These are phyloP conservation scores for Penicillium pancosmium DNA, from an alignment of 495 filamentous ascomycete genomes.

Conservation along the genomic window DNA sequence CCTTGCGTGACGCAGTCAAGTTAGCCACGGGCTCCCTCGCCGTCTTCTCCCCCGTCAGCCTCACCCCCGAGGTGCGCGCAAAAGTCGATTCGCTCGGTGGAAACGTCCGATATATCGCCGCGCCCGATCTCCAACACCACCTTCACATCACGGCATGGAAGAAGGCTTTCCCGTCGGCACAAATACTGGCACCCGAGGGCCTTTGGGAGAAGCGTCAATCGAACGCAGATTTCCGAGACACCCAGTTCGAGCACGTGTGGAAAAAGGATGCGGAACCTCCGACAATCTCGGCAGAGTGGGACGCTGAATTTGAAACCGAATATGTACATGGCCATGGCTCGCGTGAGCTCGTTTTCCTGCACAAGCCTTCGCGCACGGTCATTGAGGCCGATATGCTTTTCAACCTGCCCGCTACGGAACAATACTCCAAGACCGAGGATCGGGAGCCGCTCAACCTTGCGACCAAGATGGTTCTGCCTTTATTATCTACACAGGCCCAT, in stretches of 20 bases:
- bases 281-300: conserved; percentile 74
- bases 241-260: conserved; percentile 72
- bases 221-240: conserved; percentile 63
- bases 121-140: conserved; percentile 90
- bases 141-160: conserved; percentile 87
- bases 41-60: conserved; percentile 86
- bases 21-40: conserved; percentile 76
- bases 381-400: conserved; percentile 92
- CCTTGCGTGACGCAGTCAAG: conserved; percentile 58
- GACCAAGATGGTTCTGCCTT: conserved; percentile 61
- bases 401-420: conserved; percentile 86
- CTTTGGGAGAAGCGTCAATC: conserved; percentile 81
- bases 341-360: conserved; percentile 83
- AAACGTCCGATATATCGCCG: conserved; percentile 79
- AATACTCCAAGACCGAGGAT: conserved; percentile 70
- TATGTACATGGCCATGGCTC: conserved; percentile 79
- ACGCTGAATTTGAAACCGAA: conserved; percentile 82
- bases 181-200: conserved; percentile 82
- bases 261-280: conserved; percentile 53
- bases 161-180: conserved; percentile 72
- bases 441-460: conserved; percentile 57
- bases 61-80: conserved; percentile 75
- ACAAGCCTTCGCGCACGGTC: conserved; percentile 79
- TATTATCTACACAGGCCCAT: conserved; percentile 56
- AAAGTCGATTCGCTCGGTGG: conserved; percentile 68